These are phyloP conservation scores for Pseudocercospora macadamiae DNA, from an alignment of 2,329 filamentous ascomycete species.

Conservation along the genomic window DNA sequence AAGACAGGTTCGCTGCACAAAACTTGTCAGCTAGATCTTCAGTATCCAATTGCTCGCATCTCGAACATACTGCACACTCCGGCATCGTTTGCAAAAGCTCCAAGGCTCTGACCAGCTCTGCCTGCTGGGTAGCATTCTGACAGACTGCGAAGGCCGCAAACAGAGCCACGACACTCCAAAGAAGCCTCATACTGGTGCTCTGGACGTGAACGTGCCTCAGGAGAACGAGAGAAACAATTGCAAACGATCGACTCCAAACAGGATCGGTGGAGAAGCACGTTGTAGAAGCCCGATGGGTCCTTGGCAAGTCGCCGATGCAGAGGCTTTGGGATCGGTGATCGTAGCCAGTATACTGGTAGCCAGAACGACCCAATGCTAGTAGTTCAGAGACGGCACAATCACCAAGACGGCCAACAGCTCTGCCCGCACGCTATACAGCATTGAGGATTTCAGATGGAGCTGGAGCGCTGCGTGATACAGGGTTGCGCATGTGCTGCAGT, in stretches of 20 bases:
- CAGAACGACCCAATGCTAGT: not conserved
- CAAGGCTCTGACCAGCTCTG: conserved; percentile 14
- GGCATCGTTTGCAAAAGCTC: conserved; percentile 18
- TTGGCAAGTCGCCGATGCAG: conserved; percentile 6
- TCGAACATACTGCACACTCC: conserved; percentile 19
- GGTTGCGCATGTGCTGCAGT: not conserved
- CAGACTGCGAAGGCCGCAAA: conserved; percentile 11
- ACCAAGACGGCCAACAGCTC: not conserved
- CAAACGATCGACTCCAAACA: not conserved
- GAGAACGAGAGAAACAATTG: not conserved
- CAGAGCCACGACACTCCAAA: conserved; percentile 12
- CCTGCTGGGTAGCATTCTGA: conserved; percentile 17
- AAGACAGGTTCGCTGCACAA: conserved; percentile 17
- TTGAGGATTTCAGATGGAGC: not conserved
- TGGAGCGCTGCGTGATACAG: not conserved
- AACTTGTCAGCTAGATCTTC: not conserved
- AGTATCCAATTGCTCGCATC: not conserved
- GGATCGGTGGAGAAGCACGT: not conserved
- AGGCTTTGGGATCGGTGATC: not conserved
- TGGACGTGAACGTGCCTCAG: not conserved
- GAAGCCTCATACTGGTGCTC: conserved; percentile 17
- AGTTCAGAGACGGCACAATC: not conserved
- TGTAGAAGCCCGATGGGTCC: not conserved
- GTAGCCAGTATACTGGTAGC: conserved; percentile 4
- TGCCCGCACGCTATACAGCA: not conserved